These are phyloP conservation scores for Spergularia bocconei DNA, from an alignment of 148 eudicot species.

Conservation along the genomic window DNA sequence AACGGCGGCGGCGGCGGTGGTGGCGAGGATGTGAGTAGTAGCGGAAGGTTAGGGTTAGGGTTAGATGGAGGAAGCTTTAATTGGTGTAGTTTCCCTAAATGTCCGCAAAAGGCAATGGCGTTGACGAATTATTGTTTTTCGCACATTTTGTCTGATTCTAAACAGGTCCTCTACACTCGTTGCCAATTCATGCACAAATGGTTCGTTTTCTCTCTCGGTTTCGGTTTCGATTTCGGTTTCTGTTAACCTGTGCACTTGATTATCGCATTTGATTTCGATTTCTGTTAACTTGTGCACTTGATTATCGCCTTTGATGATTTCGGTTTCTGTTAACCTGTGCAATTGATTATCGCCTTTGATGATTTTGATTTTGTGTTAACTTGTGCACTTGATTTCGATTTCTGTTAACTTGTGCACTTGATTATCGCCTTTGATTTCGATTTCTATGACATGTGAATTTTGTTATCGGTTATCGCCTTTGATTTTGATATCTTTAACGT, in stretches of 20 bases:
- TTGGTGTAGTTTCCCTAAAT: constrained; percentile 43
- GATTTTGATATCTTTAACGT: too few relatives aligned
- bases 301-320: too few relatives aligned
- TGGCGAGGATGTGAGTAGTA: neutral
- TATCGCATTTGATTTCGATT: neutral
- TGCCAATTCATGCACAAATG: constrained; percentile 11
- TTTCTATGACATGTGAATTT: too few relatives aligned
- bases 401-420: too few relatives aligned
- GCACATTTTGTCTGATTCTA: constrained; percentile 46
- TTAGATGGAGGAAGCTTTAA: constrained; percentile 16
- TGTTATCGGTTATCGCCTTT: too few relatives aligned
- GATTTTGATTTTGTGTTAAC: too few relatives aligned
- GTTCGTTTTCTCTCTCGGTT: neutral
- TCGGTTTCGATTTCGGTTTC: neutral
- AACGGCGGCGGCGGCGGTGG: neutral
- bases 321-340: too few relatives aligned
- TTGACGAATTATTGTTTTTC: constrained; percentile 46
- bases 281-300: neutral
- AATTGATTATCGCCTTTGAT: too few relatives aligned
- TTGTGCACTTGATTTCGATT: too few relatives aligned
- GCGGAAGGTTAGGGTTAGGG: constrained; percentile 29
- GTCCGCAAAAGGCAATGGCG: constrained; percentile 59
- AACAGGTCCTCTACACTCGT: neutral
- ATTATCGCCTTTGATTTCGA: too few relatives aligned
- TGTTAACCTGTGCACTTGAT: neutral